Base-by-base conservation (phyloP, 2,329 filamentous ascomycete species). In the Coleophoma eucalyptorum region DNA sequence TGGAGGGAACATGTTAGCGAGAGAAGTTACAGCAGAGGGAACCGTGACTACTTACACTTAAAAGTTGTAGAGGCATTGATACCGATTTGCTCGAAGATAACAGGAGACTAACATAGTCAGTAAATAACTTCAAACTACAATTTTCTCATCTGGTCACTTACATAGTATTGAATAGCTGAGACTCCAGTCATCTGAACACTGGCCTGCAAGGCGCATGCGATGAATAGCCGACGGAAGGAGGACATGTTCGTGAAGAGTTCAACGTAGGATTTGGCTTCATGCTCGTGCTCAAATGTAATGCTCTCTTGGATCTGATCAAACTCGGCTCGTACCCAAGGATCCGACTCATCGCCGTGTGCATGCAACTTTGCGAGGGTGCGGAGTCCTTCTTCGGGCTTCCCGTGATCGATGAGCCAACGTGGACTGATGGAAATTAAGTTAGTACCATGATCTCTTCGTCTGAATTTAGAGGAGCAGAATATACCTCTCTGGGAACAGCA, bases 101-200 rank as follows among this genome's bases (percentile, higher is more conserved):
- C 67, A 15, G 78, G 73, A 1, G 76, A 78, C 35, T 38, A 11
- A n/a, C 6, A 38, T 38, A 38, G 26, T 26, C 26, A 26, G 26
- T 8, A 26, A 26, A 8, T 3, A 26, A 8, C 10, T 26, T 26
- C 10, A 5, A 5, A 5, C 26, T 5, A 8, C 26, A 8, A 26
- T 8, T 6, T 8, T 8, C 26, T 6, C 26, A 7, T 8, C 10
- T 26, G 6, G 6, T 15, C 13, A 8, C 35, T n/a, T 8, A 38
- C 35, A 61, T 83, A 86, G 64, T 86, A 86, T 50, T 86, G 82
- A 51, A 86, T 86, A 0, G 79, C 79, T 2, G 74, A 78, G 7
- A 82, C 79, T 60, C 83, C 83, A 0, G 83, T 87, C 82, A 87
- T 86, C 58, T 86, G 83, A 10, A 83, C 72, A 0, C 77, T 81